These are phyloP conservation scores for Aspergillus pseudoviridinutans DNA, from an alignment of 2,329 filamentous ascomycete species.

Conservation along the genomic window DNA sequence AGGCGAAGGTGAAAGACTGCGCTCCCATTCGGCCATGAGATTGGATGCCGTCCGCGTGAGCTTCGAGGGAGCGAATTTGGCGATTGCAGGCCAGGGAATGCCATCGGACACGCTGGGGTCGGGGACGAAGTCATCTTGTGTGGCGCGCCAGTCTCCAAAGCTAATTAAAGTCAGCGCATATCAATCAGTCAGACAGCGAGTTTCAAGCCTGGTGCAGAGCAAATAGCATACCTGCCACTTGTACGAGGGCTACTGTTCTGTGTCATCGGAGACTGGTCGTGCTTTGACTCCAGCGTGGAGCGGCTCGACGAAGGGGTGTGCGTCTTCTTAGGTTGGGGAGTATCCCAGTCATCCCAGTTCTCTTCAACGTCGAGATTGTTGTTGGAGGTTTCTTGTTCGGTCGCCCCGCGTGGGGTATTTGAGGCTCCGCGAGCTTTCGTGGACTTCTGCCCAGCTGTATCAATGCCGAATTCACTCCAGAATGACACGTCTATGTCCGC, in stretches of 20 bases:
- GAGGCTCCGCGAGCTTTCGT: slow-evolving; percentile 27
- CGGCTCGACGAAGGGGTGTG: slow-evolving; percentile 45
- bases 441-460: slow-evolving; percentile 42
- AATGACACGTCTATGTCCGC: slow-evolving; percentile 44
- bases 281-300: slow-evolving; percentile 49
- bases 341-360: slow-evolving; percentile 55
- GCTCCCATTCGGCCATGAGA: slow-evolving; percentile 90
- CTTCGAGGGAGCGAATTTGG: slow-evolving; percentile 68
- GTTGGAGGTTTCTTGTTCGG: slow-evolving; percentile 32
- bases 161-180: slow-evolving; percentile 30
- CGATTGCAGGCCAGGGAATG: slow-evolving; percentile 65
- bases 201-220: slow-evolving; percentile 16
- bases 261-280: slow-evolving; percentile 42
- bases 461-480: slow-evolving; percentile 50
- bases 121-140: slow-evolving; percentile 20
- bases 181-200: slow-evolving; percentile 5
- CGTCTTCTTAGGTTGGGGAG: slow-evolving; percentile 39
- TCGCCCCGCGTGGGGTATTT: slow-evolving; percentile 33
- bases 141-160: slow-evolving; percentile 36
- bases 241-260: slow-evolving; percentile 50
- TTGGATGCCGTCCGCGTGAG: slow-evolving; percentile 78
- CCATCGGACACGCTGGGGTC: slow-evolving; percentile 35
- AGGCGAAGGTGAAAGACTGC: slow-evolving; percentile 58
- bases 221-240: slow-evolving; percentile 47
- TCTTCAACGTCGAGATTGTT: slow-evolving; percentile 44